Base-by-base conservation (phyloP, 495 filamentous ascomycete genomes). In the Daldinia vernicosa region DNA sequence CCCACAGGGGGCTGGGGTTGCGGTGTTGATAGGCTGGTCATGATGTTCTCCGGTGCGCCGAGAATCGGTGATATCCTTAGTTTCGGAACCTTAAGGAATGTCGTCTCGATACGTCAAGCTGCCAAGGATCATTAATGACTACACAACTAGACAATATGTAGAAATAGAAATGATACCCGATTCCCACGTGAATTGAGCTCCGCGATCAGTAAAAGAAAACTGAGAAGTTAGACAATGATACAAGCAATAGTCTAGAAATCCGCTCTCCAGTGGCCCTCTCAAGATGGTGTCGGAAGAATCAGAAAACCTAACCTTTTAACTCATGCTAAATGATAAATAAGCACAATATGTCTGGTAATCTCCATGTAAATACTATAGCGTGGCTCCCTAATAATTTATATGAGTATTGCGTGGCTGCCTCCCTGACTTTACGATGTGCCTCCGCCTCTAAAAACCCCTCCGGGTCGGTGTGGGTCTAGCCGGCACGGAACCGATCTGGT, bases 1-100 rank as follows among this genome's bases (percentile, higher is more conserved):
- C 90, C 95, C 15, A 99, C 95, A 1, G 96, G 94, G 1, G 95
- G 95, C 3, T 99, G 95, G 95, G 95, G 95, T 0, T 94, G 93
- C 71, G 95, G 95, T 0, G 84, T 98, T 32, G 95, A 99, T 79
- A 84, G 95, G 62, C 81, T 98, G 55, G 87, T 90, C 37, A 99
- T 99, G 95, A 79, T 97, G 22, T 91, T 98, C 63, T 86, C 88
- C 1, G 93, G 92, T 1, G 83, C 86, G 37, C 85, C 86, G 75
- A 85, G 89, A 76, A 98, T 99, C 71, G 84, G 84, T 30, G 93
- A 98, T 74, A 90, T 93, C 1, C 80, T 99, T 75, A 86, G 90
- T 27, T 99, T 99, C 84, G 95, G 95, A 14, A 97, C 83, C 61
- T 74, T 99, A 77, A 86, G 89, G 79, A 91, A 92, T 78, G 89